Base-by-base conservation (phyloP, 768 basidiomycete genomes). In the Hericium erinaceus region DNA sequence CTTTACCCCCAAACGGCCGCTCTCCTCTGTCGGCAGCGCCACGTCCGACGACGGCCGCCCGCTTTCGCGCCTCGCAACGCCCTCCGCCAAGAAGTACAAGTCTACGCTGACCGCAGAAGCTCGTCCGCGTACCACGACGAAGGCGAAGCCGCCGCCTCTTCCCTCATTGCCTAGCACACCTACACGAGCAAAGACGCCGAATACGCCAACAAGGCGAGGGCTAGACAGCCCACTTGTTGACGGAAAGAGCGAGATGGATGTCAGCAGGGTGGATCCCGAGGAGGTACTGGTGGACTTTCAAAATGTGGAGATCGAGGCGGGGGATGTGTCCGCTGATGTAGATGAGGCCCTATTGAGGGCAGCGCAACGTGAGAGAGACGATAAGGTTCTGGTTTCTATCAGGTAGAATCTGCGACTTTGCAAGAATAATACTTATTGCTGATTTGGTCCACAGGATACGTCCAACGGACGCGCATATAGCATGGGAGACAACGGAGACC, bases 321-420 rank as follows among this genome's bases (percentile, higher is more conserved):
- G 78, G 0, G 89, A 92, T 65, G 63, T 89, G 8, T 88, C 83
- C 10, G 85, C 70, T 0, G 86, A 86, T 55, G 74, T 89, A 1
- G 89, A 89, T 55, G 82, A 84, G 56, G 74, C 75, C 16, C 74
- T 77, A 73, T 65, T 83, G n/a, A 37, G 52, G 22, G 66, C 68
- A 1, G 68, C 68, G 13, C 77, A 83, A 53, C 80, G 84, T 59
- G 84, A 85, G n/a, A 82, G 80, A 54, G 81, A 89, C 55, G 89
- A 92, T 68, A 92, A 92, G 68, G 91, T 92, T 48, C 83, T 92
- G 69, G 90, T 92, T 20, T 91, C 90, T 24, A 77, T 93, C 62
- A 78, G 89, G 88, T 89, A 60, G 28, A 5, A 48, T 40, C 16
- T 24, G 18, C 3, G 33, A 39, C 22, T 22, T 22, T 22, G 22